These are phyloP conservation scores for Globisporangium irregulare DNA, from an alignment of 352 stramenopile species.

Conservation along the genomic window DNA sequence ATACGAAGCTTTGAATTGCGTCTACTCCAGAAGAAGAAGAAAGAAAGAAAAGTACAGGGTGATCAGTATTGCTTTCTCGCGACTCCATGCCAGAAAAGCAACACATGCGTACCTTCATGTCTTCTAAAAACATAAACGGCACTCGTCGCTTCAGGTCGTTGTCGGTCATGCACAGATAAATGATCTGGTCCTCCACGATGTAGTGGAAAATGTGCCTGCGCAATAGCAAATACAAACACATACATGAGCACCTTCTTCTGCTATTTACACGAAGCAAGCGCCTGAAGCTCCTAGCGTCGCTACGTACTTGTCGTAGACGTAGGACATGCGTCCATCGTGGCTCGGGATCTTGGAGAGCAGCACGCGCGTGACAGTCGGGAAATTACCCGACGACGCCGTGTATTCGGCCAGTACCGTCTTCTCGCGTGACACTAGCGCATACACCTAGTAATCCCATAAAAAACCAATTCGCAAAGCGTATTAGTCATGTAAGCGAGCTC, in stretches of 20 bases:
- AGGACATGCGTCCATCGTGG: conserved; percentile 95
- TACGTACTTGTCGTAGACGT: conserved; percentile 96
- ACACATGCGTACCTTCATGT: conserved; percentile 86
- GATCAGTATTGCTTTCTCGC: not conserved
- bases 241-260: not conserved
- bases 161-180: conserved; percentile 98
- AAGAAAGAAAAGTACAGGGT: too few relatives aligned
- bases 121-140: conserved; percentile 97
- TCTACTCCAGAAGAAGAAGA: conserved; percentile 18
- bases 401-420: conserved; percentile 98
- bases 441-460: conserved; percentile 62
- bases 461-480: not conserved
- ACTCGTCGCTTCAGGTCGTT: conserved; percentile 93
- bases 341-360: conserved; percentile 95
- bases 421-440: conserved; percentile 95
- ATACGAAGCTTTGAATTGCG: conserved; percentile 83
- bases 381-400: conserved; percentile 95
- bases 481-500: not conserved
- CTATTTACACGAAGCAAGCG: not conserved
- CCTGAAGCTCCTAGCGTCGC: not conserved
- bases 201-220: conserved; percentile 94
- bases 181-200: conserved; percentile 94
- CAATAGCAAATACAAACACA: not conserved
- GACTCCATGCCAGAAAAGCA: not conserved
- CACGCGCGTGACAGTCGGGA: conserved; percentile 96